Evolutionary conservation across 169 alveolate genomes (phyloP), one percentile per base, ranked within the genome.

Genomic region (Babesia bigemina): DNA sequence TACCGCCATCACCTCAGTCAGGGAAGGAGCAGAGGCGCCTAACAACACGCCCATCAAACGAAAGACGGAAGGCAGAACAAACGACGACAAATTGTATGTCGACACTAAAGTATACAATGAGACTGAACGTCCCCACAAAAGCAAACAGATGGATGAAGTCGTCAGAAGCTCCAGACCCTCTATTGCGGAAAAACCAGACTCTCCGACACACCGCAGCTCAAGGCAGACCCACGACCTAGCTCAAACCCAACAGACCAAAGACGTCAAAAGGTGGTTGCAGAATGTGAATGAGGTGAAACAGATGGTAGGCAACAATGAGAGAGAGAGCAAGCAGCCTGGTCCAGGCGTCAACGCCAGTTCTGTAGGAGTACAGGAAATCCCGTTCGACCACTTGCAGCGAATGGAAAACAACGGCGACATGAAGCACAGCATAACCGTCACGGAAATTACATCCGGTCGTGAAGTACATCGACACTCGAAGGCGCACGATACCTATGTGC

Each of bases 21-120:
- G 76, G 29, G 42, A 55, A 4, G 76, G 65, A 0, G 24, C 36
- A 29, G 76, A 67, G 14, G 76, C 66, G 0, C 76, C 76, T 14
- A 50, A 67, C 42, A 52, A 50, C 65, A 67, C 76, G 14, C 76
- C 76, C n/a, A 67, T 52, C 48, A 67, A 52, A 21, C 45, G n/a
- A 39, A 17, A 63, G 21, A 16, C 26, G 44, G 60, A 26, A 47
- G 56, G 45, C 8, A 49, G 14, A 33, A 63, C 22, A 2, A 17
- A n/a, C 47, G 21, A 39, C 8, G 21, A 8, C 2, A 22, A 19
- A 10, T 39, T 45, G 16, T 2, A 42, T 11, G 42, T 19, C 21
- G 61, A n/a, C n/a, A 8, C 16, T 1, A 47, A 28, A 7, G 4
- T 44, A 6, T 36, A 10, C 16, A 44, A 36, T 0, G 21, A 61